Evolutionary conservation across 352 stramenopile species (phyloP).

Genomic region (Pythium folliculosum): DNA sequence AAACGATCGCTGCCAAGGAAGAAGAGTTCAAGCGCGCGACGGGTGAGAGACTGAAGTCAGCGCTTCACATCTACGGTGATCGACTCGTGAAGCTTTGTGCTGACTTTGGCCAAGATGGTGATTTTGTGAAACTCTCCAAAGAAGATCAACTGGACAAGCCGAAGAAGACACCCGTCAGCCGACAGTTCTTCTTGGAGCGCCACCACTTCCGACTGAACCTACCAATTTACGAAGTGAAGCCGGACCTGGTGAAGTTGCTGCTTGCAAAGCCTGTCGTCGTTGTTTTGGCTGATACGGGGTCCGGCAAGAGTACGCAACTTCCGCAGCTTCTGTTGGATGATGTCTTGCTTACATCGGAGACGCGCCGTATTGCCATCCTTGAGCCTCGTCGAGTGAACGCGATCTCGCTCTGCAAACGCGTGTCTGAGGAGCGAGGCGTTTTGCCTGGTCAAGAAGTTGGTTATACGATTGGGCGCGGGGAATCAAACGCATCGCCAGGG

Average conservation of each 20-base stretch:
- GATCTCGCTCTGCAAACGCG: constrained; percentile 23
- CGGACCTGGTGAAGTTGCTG: constrained; percentile 14
- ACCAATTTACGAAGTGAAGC: constrained; percentile 28
- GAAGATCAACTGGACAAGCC: background rate
- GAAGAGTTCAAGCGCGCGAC: constrained; percentile 3
- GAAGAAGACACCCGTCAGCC: background rate
- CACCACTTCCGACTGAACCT: constrained; percentile 21
- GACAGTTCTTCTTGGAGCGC: constrained; percentile 17
- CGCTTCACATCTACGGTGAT: constrained; percentile 7
- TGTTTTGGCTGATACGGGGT: constrained; percentile 33
- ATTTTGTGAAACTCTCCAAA: background rate
- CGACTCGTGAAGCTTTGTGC: background rate
- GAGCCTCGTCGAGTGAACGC: constrained; percentile 31
- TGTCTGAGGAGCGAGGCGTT: constrained; percentile 23
- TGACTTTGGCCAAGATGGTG: background rate
- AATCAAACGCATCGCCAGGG: constrained; percentile 7
- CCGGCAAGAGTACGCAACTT: constrained; percentile 34
- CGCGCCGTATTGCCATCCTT: constrained; percentile 24
- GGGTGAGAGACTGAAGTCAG: background rate
- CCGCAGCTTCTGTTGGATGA: constrained; percentile 33
- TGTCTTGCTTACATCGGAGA: constrained; percentile 13
- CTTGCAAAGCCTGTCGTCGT: constrained; percentile 15
- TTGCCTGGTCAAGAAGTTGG: constrained; percentile 24
- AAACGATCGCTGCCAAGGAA: constrained; percentile 11
- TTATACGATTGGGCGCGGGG: constrained; percentile 28